A percentile compares a stretch with the other conserved stretches of the same genome.
Conservation (phyloP, 108 stramenopile genomes). For the Cyclotella kingstonii region DNA sequence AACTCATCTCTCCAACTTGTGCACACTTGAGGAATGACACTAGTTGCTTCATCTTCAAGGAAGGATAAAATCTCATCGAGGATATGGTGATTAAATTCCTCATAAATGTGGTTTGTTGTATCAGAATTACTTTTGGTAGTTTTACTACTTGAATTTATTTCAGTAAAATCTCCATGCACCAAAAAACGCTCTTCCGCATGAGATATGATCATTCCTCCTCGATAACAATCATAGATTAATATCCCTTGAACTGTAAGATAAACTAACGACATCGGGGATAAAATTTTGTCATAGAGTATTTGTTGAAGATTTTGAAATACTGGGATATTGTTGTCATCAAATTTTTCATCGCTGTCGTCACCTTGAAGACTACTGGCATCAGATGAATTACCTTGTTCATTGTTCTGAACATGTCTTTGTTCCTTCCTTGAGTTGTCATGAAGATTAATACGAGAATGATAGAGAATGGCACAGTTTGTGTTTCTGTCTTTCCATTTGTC, state of each 20-base stretch:
- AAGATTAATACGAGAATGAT: slow-evolving; percentile 29
- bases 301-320: slow-evolving; percentile 16
- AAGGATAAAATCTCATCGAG: slow-evolving; percentile 37
- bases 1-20: slow-evolving; percentile 28
- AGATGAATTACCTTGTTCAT: background rate
- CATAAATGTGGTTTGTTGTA: slow-evolving; percentile 19
- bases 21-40: slow-evolving; percentile 32
- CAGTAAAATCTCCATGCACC: slow-evolving; percentile 17
- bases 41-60: slow-evolving; percentile 19
- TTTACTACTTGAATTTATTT: background rate
- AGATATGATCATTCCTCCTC: slow-evolving; percentile 29
- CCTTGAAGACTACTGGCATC: background rate
- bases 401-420: background rate
- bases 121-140: background rate
- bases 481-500: background rate
- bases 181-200: slow-evolving; percentile 17
- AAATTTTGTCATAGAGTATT: slow-evolving; percentile 17
- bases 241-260: slow-evolving; percentile 38
- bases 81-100: slow-evolving; percentile 33
- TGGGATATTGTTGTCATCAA: slow-evolving; percentile 2
- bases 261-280: slow-evolving; percentile 19
- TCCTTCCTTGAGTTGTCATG: background rate
- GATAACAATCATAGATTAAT: slow-evolving; percentile 36
- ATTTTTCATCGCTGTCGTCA: background rate
- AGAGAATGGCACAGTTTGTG: slow-evolving; percentile 18